phyloP scores from a whole-genome alignment of 164 flowering plant genomes.

The Sextonia rubra region DNA sequence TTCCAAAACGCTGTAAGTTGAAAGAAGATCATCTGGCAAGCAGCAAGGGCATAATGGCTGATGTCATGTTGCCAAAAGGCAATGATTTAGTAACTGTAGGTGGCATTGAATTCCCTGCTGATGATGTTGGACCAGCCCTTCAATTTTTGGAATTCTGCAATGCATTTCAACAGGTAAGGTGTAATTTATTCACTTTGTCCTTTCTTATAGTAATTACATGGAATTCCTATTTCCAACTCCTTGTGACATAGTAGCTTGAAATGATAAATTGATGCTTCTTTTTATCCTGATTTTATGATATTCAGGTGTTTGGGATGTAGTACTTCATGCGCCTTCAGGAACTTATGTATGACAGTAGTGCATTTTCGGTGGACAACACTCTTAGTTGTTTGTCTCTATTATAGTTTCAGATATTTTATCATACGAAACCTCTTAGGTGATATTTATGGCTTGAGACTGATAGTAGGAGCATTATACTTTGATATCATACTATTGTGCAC shows the following conservation, averaged over 20 bases:
- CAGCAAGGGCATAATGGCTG: slow-evolving; percentile 11
- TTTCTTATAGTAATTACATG: too few species aligned
- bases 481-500: too few species aligned
- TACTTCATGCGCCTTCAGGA: too few species aligned
- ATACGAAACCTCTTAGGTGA: not conserved
- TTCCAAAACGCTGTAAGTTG: not conserved
- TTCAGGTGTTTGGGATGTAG: too few species aligned
- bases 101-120: slow-evolving; percentile 50
- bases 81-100: slow-evolving; percentile 35
- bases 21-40: slow-evolving; percentile 6
- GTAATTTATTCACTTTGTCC: not conserved
- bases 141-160: slow-evolving; percentile 89
- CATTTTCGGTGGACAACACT: too few species aligned
- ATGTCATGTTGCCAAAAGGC: slow-evolving; percentile 51
- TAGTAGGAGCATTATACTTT: not conserved
- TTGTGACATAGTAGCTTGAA: too few species aligned
- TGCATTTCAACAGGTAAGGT: slow-evolving; percentile 71
- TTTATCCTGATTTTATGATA: too few species aligned
- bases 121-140: slow-evolving; percentile 70
- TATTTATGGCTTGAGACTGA: not conserved
- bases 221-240: too few species aligned
- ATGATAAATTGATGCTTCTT: too few species aligned
- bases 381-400: too few species aligned
- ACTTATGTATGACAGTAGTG: too few species aligned
- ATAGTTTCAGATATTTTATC: too few species aligned